phyloP scores from a whole-genome alignment of 148 eudicot genomes.

The Drosera capensis region DNA sequence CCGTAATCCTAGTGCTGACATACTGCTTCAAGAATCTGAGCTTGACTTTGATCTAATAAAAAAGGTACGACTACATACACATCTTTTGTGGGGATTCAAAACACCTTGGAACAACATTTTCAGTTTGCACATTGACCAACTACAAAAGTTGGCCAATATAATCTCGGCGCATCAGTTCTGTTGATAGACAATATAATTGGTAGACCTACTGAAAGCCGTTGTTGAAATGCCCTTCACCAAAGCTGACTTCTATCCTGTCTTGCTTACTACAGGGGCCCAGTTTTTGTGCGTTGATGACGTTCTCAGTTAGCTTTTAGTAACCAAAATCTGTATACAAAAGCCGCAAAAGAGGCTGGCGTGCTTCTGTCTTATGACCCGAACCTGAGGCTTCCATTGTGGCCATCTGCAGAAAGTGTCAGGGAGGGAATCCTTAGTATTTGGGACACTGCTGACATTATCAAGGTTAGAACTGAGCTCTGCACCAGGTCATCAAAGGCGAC shows the following conservation, averaged over 20 bases:
- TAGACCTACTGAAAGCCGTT: too few relatives aligned
- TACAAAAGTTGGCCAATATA: too few relatives aligned
- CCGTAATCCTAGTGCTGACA: constrained; percentile 99
- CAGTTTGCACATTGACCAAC: not conserved
- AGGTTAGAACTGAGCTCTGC: constrained; percentile 25
- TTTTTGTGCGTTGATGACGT: too few relatives aligned
- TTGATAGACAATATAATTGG: too few relatives aligned
- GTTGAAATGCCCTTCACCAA: too few relatives aligned
- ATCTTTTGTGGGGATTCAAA: not conserved
- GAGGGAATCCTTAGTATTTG: constrained; percentile 95
- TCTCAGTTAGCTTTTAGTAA: too few relatives aligned
- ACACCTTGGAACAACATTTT: not conserved
- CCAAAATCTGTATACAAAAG: too few relatives aligned
- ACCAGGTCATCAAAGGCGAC: not conserved
- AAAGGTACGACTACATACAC: constrained; percentile 30
- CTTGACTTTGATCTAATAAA: constrained; percentile 72
- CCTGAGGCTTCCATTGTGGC: constrained; percentile 95
- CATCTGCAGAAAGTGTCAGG: constrained; percentile 69
- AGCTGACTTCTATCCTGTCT: too few relatives aligned
- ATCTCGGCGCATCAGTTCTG: too few relatives aligned
- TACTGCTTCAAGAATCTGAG: constrained; percentile 84
- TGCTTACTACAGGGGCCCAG: too few relatives aligned
- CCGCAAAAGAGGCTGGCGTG: constrained; percentile 89
- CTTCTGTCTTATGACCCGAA: constrained; percentile 92
- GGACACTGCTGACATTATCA: constrained; percentile 91